Conservation (phyloP, 192 early-diverging fungal species). For the Coemansia sp. region DNA sequence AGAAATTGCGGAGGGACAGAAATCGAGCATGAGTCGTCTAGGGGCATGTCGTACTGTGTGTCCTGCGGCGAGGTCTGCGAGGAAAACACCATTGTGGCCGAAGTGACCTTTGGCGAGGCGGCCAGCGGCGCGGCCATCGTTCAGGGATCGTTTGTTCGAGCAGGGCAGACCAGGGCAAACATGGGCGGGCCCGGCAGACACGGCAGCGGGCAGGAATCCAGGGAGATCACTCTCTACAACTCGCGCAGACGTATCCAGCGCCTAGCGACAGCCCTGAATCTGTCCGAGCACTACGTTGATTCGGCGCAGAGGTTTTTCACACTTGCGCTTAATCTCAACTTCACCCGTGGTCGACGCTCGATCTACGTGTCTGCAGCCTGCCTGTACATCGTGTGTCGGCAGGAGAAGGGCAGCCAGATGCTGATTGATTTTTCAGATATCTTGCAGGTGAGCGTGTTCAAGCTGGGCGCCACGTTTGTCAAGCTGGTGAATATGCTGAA, state of each 20-base stretch:
- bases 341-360: constrained; percentile 78
- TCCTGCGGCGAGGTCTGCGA: constrained; percentile 73
- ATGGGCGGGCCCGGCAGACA: constrained; percentile 43
- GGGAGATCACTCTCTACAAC: constrained; percentile 67
- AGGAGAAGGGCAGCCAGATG: constrained; percentile 84
- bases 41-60: constrained; percentile 71
- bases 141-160: constrained; percentile 68
- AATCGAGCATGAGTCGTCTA: constrained; percentile 66
- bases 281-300: constrained; percentile 75
- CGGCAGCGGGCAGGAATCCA: constrained; percentile 59
- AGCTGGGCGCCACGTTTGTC: constrained; percentile 80
- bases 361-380: constrained; percentile 81
- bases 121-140: constrained; percentile 81
- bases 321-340: constrained; percentile 73
- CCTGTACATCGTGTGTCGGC: constrained; percentile 86
- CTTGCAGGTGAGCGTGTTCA: constrained; percentile 80
- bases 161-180: constrained; percentile 59
- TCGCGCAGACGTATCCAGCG: constrained; percentile 70
- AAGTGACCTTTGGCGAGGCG: constrained; percentile 86
- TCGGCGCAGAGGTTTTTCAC: constrained; percentile 82
- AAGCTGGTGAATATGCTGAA: constrained; percentile 66
- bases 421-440: constrained; percentile 95
- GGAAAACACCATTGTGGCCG: constrained; percentile 89
- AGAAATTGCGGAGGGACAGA: constrained; percentile 57
- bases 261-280: constrained; percentile 67